Evolutionary conservation across 331 rosid genomes (phyloP).

Genomic region (Quercus tomentella): DNA sequence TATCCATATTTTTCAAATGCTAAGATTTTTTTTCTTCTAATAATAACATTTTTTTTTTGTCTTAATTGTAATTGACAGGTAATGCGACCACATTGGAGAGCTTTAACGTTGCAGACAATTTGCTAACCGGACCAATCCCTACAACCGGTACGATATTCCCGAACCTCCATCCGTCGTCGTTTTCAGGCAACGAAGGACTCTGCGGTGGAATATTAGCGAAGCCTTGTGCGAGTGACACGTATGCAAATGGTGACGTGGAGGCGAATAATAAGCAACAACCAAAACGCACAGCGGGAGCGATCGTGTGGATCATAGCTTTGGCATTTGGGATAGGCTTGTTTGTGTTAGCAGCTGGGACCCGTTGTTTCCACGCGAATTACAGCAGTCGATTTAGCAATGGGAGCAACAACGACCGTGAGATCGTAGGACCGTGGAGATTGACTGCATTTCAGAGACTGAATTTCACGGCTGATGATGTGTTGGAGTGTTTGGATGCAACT

Average conservation of each 20-base stretch:
- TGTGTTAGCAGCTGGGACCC: constrained; percentile 70
- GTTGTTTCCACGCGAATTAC: constrained; percentile 74
- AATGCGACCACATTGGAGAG: constrained; percentile 45
- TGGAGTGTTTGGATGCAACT: constrained; percentile 63
- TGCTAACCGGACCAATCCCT: constrained; percentile 78
- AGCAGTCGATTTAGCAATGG: constrained; percentile 28
- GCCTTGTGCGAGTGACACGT: constrained; percentile 50
- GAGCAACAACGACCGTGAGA: constrained; percentile 21
- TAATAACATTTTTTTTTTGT: too few species aligned
- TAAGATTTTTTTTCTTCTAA: too few species aligned
- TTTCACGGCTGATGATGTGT: constrained; percentile 84
- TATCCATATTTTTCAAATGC: too few species aligned
- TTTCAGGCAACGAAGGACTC: constrained; percentile 68
- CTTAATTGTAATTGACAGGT: too few species aligned
- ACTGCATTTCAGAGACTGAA: constrained; percentile 89
- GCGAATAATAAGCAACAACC: constrained; percentile 46
- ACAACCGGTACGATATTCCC: constrained; percentile 53
- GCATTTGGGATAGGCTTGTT: constrained; percentile 82
- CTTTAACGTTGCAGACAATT: constrained; percentile 74
- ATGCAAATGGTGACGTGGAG: constrained; percentile 18
- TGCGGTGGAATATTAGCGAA: constrained; percentile 64
- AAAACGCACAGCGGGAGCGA: constrained; percentile 64
- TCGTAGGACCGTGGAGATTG: constrained; percentile 81
- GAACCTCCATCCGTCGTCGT: constrained; percentile 68
- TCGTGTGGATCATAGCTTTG: constrained; percentile 86